Evolutionary conservation across 345 rosid genomes (phyloP), one percentile per base, ranked within the genome.

Genomic region (Aquilaria sinensis): DNA sequence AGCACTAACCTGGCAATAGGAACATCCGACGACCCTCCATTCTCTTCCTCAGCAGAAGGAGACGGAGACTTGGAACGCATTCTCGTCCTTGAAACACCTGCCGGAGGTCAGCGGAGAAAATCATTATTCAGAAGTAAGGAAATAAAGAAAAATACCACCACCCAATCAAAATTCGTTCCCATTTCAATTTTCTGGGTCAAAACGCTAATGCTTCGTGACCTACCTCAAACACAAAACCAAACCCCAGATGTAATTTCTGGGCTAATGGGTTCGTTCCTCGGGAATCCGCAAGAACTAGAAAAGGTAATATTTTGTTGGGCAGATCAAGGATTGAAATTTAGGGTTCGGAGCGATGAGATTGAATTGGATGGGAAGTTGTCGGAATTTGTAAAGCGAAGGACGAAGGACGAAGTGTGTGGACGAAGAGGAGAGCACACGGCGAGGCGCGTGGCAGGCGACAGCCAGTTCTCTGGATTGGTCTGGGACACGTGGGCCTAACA

Each of bases 371-470:
- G 14, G 16, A 62, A 30, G 33, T 55, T 47, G 47, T 56, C 34
- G 47, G n/a, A 2, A 48, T 30, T 51, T 51, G 4, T 46, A 15
- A 45, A 49, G 41, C 5, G 61, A 2, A 13, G 51, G 10, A 23
- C 2, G 63, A 16, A 55, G 45, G 66, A 13, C 33, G 50, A 53
- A 14, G 67, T 4, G 66, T 14, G 79, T 58, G 70, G 69, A 54
- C 70, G 72, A 72, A 72, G 74, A 68, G 56, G 56, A 70, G 65
- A 47, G 31, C 13, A 56, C 69, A 46, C 74, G 66, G 57, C 68
- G 58, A 58, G 78, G 86, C 78, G 91, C 86, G 86, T 81, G 91
- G 72, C 70, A 29, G 48, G 70, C 80, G 83, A 73, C 65, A 41
- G 70, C 51, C 32, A 43, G 64, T 33, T 66, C 54, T 59, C 23